Evolutionary conservation across 306 rosid genomes (phyloP).

Genomic region (Fragaria vesca): DNA sequence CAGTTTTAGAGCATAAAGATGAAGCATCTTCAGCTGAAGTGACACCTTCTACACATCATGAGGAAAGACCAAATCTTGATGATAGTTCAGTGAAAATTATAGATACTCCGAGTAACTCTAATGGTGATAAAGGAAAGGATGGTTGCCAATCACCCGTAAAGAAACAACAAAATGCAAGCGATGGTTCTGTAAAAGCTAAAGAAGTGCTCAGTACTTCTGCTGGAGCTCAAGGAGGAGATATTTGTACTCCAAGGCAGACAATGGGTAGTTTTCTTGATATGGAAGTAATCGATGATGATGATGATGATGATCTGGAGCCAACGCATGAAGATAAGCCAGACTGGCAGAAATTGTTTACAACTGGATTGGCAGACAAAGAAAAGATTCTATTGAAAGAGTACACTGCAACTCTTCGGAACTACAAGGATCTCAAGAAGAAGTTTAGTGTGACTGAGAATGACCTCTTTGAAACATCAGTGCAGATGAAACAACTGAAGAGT

Average conservation of each 20-base stretch:
- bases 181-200: constrained; percentile 25
- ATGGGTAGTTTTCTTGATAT: constrained; percentile 20
- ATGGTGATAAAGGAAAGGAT: background rate
- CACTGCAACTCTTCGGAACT: constrained; percentile 75
- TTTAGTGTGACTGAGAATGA: constrained; percentile 60
- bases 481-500: constrained; percentile 60
- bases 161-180: constrained; percentile 20
- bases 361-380: constrained; percentile 73
- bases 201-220: constrained; percentile 17
- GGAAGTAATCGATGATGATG: constrained; percentile 25
- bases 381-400: constrained; percentile 64
- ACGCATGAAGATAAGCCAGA: constrained; percentile 63
- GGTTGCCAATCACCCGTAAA: constrained; percentile 13
- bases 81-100: constrained; percentile 1
- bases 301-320: constrained; percentile 23
- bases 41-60: constrained; percentile 15
- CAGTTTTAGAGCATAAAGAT: constrained; percentile 26
- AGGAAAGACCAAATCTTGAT: background rate
- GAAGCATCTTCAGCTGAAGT: constrained; percentile 20
- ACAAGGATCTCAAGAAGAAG: constrained; percentile 76
- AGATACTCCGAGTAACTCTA: background rate
- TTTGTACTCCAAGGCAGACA: constrained; percentile 21
- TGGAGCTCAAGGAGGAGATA: constrained; percentile 34
- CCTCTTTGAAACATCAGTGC: constrained; percentile 42
- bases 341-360: constrained; percentile 63